A percentile compares a stretch with the other conserved stretches of the same genome.
Evolutionary conservation across 257 asterid genomes (phyloP).

Genomic region (Fraxinus quadrangulata): DNA sequence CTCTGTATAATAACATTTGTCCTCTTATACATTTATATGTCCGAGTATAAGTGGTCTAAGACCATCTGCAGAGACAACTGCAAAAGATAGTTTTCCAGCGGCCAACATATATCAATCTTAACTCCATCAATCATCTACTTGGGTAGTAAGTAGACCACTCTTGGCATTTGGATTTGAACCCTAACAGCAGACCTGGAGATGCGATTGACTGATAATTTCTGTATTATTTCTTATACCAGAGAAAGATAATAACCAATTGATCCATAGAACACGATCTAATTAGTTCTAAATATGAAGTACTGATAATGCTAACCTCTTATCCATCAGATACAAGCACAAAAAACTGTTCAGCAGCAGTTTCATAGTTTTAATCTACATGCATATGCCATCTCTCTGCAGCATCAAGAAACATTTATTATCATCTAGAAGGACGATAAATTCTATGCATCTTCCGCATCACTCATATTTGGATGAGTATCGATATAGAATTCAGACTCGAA

Average conservation of each 20-base stretch:
- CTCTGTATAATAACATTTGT: not conserved
- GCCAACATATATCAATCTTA: too few species aligned
- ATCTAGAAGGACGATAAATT: constrained; percentile 6
- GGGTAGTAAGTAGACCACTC: not conserved
- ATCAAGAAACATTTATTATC: constrained; percentile 16
- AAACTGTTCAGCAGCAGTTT: constrained; percentile 2
- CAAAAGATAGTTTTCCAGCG: too few species aligned
- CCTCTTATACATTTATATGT: not conserved
- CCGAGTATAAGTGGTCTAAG: too few species aligned
- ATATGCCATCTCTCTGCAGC: constrained; percentile 3
- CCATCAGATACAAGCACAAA: constrained; percentile 1
- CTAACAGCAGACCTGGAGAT: not conserved
- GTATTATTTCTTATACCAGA: not conserved
- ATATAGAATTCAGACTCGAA: constrained; percentile 64
- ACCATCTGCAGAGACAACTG: too few species aligned
- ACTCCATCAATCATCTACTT: too few species aligned
- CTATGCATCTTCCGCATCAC: constrained; percentile 54
- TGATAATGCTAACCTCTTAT: constrained; percentile 3
- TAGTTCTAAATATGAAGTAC: not conserved
- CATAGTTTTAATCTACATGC: constrained; percentile 23
- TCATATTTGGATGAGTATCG: constrained; percentile 48
- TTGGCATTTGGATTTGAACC: not conserved
- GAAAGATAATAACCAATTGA: not conserved
- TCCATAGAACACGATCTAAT: not conserved
- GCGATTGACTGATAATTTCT: not conserved